These are phyloP conservation scores for Fusarium piperis DNA, from an alignment of 2,329 filamentous ascomycete genomes.

Conservation along the genomic window DNA sequence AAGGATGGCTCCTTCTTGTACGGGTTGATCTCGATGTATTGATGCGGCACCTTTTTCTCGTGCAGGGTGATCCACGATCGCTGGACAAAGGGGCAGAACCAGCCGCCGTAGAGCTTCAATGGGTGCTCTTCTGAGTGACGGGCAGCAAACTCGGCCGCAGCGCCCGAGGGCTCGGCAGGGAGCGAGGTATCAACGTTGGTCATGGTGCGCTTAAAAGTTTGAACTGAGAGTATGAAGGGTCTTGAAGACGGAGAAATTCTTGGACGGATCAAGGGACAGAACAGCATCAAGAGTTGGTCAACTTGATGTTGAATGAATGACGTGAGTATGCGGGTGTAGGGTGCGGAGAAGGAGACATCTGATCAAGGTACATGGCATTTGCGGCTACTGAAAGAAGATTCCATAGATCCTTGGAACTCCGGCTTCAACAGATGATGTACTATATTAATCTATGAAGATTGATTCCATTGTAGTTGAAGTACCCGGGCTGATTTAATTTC, in stretches of 20 bases:
- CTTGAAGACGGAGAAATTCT: background rate
- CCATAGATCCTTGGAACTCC: background rate
- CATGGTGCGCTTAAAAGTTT: constrained; percentile 45
- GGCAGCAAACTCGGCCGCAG: constrained; percentile 58
- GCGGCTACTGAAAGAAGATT: background rate
- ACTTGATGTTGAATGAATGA: constrained; percentile 22
- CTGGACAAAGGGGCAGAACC: constrained; percentile 80
- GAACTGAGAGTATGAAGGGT: background rate
- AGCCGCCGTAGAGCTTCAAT: constrained; percentile 76
- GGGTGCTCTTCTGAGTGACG: constrained; percentile 58
- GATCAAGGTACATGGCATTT: background rate
- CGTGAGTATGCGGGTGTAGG: constrained; percentile 10
- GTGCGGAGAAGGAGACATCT: constrained; percentile 19
- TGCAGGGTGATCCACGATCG: constrained; percentile 77
- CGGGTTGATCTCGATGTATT: constrained; percentile 82
- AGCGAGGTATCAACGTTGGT: constrained; percentile 59
- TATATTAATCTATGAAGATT: background rate
- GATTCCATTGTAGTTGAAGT: background rate
- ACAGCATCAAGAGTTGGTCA: constrained; percentile 4
- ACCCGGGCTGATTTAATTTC: background rate
- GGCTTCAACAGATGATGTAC: background rate
- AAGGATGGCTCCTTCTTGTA: constrained; percentile 77
- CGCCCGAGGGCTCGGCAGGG: constrained; percentile 57
- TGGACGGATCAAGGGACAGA: background rate
- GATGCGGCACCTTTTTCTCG: constrained; percentile 78